These are phyloP conservation scores for Tuber brumale DNA, from an alignment of 495 filamentous ascomycete species.

Conservation along the genomic window DNA sequence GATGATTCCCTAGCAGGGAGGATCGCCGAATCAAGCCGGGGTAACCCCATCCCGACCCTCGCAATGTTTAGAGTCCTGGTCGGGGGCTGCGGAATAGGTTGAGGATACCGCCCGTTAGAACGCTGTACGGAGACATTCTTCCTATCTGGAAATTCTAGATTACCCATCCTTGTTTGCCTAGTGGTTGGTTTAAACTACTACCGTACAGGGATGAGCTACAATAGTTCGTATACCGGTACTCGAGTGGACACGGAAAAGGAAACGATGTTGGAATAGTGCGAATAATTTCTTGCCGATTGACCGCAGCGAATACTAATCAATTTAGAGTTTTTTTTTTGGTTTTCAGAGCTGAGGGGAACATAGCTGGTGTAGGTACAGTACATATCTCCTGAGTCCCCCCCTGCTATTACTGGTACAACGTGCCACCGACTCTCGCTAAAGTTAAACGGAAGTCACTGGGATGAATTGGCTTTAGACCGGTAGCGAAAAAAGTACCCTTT, in stretches of 20 bases:
- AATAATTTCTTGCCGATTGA: neutral
- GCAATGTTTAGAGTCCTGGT: neutral
- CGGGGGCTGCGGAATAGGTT: neutral
- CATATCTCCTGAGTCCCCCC: neutral
- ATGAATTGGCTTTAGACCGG: neutral
- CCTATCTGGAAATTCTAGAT: neutral
- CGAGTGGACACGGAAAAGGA: neutral
- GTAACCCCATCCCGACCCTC: neutral
- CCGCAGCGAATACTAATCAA: neutral
- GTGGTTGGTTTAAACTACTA: neutral
- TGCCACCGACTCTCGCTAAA: neutral
- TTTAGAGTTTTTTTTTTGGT: neutral
- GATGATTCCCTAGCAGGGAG: neutral
- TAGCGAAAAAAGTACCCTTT: neutral
- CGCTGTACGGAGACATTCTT: neutral
- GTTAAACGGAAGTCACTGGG: neutral
- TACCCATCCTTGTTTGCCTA: neutral
- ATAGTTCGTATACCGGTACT: neutral
- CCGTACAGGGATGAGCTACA: neutral
- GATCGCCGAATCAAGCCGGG: neutral
- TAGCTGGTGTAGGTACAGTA: neutral
- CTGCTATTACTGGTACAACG: neutral
- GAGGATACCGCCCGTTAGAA: neutral
- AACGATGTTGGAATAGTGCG: neutral
- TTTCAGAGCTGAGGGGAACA: neutral